Base-by-base conservation (phyloP, 2,329 filamentous ascomycete species). In the Elsinoe perseae region DNA sequence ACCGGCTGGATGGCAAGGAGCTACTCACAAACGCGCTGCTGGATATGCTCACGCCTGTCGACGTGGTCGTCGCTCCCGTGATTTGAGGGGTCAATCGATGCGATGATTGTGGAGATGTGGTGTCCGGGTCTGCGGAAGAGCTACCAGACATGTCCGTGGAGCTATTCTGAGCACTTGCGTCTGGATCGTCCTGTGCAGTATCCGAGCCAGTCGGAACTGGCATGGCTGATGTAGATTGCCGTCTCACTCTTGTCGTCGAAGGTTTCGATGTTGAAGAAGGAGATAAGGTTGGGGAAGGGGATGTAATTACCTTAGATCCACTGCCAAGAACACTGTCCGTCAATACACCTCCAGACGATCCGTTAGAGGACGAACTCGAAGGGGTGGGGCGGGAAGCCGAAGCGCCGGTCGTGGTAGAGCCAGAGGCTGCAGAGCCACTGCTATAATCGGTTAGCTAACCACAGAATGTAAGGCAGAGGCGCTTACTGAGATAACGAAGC, bases 261-360 rank as follows among this genome's bases (percentile, higher is more conserved):
- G 20, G 23, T 25, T 3, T 50, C n/a, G 25, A 16, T 7, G 44
- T 30, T 4, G 5, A 9, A 14, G 16, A 30, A 50, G 25, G 21
- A 50, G 44, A 50, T 16, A 12, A 18, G 25, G 20, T 27, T 44
- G 20, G 40, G 40, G 25, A 50, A 18, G 25, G 27, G 27, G 25
- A 32, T 12, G 44, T 32, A 50, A 6, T 50, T 50, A 50, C 44
- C 44, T 50, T 50, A 30, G 44, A 32, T 50, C 28, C 44, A 21
- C 44, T 25, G 18, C 25, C 44, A 20, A 50, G 14, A 50, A 30
- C 21, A 50, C 44, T 27, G 32, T 25, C 40, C 7, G 25, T 21
- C 25, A 44, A 44, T 10, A 18, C 40, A 10, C 40, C 20, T 3
- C 40, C 14, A n/a, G 40, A 44, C 6, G 40, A 44, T 12, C 40